Conservation (phyloP, 2,329 filamentous ascomycete genomes). For the Trichoderma lentiforme region DNA sequence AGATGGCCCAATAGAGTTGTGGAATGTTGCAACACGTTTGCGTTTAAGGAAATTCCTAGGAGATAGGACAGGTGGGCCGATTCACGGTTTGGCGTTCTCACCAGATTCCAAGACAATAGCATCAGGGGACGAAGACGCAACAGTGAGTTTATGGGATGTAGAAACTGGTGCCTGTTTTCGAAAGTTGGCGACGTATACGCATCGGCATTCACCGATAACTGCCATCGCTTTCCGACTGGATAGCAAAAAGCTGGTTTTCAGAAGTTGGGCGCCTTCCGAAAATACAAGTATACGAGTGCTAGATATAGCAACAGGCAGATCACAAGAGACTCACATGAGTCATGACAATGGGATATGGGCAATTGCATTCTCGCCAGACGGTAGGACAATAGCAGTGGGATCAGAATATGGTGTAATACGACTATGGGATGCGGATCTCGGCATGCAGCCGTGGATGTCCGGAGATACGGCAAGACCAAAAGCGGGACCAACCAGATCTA, state of each 20-base stretch:
- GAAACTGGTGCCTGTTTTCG: not conserved
- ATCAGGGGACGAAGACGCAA: not conserved
- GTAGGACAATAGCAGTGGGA: not conserved
- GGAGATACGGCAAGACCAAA: not conserved
- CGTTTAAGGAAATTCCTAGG: not conserved
- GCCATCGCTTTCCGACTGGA: not conserved
- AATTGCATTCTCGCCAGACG: not conserved
- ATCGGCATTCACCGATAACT: not conserved
- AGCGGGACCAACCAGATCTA: no score
- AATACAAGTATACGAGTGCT: not conserved
- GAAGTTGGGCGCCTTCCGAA: no score
- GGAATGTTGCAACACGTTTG: not conserved
- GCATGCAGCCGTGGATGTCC: not conserved
- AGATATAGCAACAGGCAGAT: not conserved
- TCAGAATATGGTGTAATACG: fast-evolving
- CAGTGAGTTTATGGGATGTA: not conserved
- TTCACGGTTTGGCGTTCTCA: not conserved
- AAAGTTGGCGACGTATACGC: not conserved
- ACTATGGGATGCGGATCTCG: not conserved
- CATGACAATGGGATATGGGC: not conserved
- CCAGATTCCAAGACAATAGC: not conserved
- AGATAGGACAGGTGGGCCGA: no score
- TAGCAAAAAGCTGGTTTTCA: not conserved
- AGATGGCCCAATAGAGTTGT: not conserved
- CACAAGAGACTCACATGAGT: not conserved